These are phyloP conservation scores for Aegilops speltoides DNA, from an alignment of 176 grass and related monocot genomes.

Conservation along the genomic window DNA sequence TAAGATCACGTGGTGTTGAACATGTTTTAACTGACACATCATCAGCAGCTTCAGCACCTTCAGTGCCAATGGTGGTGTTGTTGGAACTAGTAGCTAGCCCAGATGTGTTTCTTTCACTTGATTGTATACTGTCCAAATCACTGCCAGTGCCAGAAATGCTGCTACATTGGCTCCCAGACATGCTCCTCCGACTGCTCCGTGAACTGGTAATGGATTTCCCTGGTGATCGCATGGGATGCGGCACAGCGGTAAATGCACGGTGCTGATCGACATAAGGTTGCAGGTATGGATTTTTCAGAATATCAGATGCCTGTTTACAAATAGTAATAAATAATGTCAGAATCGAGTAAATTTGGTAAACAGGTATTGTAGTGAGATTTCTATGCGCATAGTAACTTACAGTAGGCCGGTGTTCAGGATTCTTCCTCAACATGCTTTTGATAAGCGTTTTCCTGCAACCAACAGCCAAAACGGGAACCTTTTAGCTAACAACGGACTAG, in stretches of 20 bases:
- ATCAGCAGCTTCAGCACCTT: slow-evolving; percentile 42
- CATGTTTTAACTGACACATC: background rate
- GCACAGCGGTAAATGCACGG: slow-evolving; percentile 44
- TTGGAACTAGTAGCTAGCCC: slow-evolving; percentile 46
- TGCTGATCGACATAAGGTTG: slow-evolving; percentile 74
- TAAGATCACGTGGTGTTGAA: slow-evolving; percentile 33
- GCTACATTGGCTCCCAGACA: slow-evolving; percentile 82
- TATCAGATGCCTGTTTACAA: slow-evolving; percentile 82
- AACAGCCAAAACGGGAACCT: slow-evolving; percentile 17
- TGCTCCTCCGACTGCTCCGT: slow-evolving; percentile 55
- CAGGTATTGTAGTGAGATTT: background rate
- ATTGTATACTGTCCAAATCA: slow-evolving; percentile 82
- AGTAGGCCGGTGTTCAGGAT: slow-evolving; percentile 90
- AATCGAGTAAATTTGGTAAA: slow-evolving; percentile 24
- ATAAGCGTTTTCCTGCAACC: slow-evolving; percentile 85
- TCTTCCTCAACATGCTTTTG: slow-evolving; percentile 98
- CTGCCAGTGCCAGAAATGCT: slow-evolving; percentile 83
- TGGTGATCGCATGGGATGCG: slow-evolving; percentile 33
- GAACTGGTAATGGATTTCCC: slow-evolving; percentile 58
- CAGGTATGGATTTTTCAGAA: slow-evolving; percentile 78
- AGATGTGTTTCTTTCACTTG: slow-evolving; percentile 56
- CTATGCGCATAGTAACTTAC: slow-evolving; percentile 61
- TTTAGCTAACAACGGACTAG: slow-evolving; percentile 5
- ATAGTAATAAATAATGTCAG: slow-evolving; percentile 24
- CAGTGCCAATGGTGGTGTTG: slow-evolving; percentile 40